phyloP scores from a whole-genome alignment of 2,329 filamentous ascomycete genomes.

The Arthroderma sp. region DNA sequence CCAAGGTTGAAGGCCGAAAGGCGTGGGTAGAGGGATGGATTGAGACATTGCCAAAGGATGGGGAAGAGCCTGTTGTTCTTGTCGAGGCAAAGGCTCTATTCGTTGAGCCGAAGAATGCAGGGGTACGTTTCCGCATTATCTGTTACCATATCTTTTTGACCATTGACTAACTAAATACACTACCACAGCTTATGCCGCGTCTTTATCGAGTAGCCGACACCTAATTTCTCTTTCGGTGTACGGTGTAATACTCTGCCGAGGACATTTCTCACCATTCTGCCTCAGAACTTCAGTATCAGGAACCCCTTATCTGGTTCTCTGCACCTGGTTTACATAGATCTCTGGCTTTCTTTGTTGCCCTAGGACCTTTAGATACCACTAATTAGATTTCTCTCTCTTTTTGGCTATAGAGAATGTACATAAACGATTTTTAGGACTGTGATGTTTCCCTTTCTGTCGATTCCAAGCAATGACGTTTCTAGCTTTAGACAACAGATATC shows the following conservation, averaged over 20 bases:
- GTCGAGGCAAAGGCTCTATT: slow-evolving; percentile 49
- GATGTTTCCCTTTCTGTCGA: too few species aligned
- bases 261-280: neutral
- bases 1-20: slow-evolving; percentile 28
- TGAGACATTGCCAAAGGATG: slow-evolving; percentile 44
- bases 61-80: slow-evolving; percentile 56
- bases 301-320: too few species aligned
- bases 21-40: slow-evolving; percentile 26
- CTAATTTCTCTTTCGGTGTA: neutral
- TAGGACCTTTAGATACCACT: too few species aligned
- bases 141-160: neutral
- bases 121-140: slow-evolving; percentile 40
- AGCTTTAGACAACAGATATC: too few species aligned
- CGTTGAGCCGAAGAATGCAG: slow-evolving; percentile 52
- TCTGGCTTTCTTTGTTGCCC: too few species aligned
- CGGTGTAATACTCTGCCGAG: too few species aligned
- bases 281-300: neutral
- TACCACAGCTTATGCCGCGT: slow-evolving; percentile 8
- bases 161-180: neutral
- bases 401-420: too few species aligned
- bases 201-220: slow-evolving; percentile 9
- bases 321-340: too few species aligned
- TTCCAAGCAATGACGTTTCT: too few species aligned
- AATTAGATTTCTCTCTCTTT: too few species aligned
- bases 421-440: too few species aligned